These are phyloP conservation scores for Mycosphaerella arachidis DNA, from an alignment of 2,329 filamentous ascomycete species.

Conservation along the genomic window DNA sequence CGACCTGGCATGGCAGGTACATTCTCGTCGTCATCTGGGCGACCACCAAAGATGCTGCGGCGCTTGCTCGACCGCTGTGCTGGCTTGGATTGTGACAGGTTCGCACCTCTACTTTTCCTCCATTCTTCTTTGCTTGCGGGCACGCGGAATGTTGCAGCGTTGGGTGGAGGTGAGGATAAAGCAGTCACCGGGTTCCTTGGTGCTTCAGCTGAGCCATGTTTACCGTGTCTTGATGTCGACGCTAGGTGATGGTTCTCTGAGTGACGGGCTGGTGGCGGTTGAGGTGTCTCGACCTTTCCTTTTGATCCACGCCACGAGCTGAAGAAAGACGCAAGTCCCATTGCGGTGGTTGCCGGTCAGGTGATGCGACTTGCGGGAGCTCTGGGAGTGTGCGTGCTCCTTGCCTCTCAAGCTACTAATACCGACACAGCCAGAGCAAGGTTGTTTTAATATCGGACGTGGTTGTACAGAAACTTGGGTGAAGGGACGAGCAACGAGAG, in stretches of 20 bases:
- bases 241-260: background rate
- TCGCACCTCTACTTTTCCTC: conserved; percentile 9
- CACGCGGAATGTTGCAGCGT: background rate
- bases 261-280: background rate
- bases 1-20: conserved; percentile 19
- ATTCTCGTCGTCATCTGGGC: conserved; percentile 17
- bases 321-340: conserved; percentile 8
- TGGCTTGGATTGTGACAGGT: conserved; percentile 11
- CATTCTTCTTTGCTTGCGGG: background rate
- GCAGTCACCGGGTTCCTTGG: background rate
- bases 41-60: conserved; percentile 27
- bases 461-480: background rate
- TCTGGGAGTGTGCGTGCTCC: too few relatives aligned
- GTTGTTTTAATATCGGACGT: too few relatives aligned
- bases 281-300: background rate
- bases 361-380: background rate
- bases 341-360: background rate
- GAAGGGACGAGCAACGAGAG: background rate
- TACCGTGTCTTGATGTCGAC: background rate
- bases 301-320: background rate
- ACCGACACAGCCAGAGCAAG: too few relatives aligned
- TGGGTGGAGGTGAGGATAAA: background rate
- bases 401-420: too few relatives aligned
- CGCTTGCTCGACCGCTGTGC: conserved; percentile 15
- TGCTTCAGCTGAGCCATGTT: background rate